Percentiles rank a stretch among this genome's conserved stretches.
Conservation (phyloP, 2,329 filamentous ascomycete species). For the Neocucurbitaria cava region DNA sequence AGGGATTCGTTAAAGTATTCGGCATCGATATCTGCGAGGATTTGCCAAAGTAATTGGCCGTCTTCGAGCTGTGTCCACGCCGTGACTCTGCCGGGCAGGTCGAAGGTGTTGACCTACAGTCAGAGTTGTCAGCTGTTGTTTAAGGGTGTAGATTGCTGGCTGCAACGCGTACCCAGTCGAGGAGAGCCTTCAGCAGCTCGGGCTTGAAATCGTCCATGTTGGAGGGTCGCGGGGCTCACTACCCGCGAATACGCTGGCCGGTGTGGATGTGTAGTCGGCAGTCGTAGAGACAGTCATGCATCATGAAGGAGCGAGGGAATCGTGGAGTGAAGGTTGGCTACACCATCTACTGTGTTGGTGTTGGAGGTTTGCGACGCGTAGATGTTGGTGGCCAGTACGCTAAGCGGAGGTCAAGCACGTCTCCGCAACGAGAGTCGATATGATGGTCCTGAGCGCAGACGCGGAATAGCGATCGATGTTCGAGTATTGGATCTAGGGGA, state of each 20-base stretch:
- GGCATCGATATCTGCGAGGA: slow-evolving; percentile 55
- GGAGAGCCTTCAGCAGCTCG: slow-evolving; percentile 48
- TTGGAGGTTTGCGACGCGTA: slow-evolving; percentile 26
- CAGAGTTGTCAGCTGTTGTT: slow-evolving; percentile 9
- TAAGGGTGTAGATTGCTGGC: not conserved
- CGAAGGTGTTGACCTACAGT: slow-evolving; percentile 54
- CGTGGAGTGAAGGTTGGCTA: slow-evolving; percentile 18
- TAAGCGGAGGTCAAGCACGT: slow-evolving; percentile 25
- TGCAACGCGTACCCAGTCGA: slow-evolving; percentile 44
- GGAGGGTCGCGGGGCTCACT: slow-evolving; percentile 21
- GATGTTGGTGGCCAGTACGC: slow-evolving; percentile 18
- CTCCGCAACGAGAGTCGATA: slow-evolving; percentile 9
- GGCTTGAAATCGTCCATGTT: slow-evolving; percentile 51
- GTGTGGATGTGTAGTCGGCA: slow-evolving; percentile 19
- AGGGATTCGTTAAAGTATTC: slow-evolving; percentile 58
- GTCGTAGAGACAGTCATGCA: slow-evolving; percentile 32
- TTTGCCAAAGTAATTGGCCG: slow-evolving; percentile 57
- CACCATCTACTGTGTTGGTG: slow-evolving; percentile 16
- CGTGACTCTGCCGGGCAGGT: slow-evolving; percentile 45
- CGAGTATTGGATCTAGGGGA: not conserved
- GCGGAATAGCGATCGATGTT: not conserved
- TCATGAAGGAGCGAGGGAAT: slow-evolving; percentile 31
- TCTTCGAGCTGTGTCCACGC: slow-evolving; percentile 55
- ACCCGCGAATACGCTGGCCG: slow-evolving; percentile 19
- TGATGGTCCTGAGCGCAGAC: not conserved